Conservation (phyloP, 2,329 filamentous ascomycete species). For the Aureobasidium vineae region DNA sequence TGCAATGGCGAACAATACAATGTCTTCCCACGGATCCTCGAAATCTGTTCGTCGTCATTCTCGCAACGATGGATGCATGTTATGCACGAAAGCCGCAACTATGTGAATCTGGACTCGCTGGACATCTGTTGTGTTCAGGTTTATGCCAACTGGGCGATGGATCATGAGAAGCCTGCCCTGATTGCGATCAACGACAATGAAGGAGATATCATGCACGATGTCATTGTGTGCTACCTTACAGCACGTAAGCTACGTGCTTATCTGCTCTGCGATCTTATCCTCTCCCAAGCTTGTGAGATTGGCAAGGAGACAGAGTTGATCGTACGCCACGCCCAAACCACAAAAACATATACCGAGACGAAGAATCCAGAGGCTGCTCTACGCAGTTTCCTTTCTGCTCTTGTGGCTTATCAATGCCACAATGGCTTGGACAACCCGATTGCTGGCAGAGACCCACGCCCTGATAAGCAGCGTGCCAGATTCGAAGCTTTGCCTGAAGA, state of each 20-base stretch:
- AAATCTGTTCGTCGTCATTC: background rate
- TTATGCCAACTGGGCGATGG: constrained; percentile 2
- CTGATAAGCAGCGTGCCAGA: background rate
- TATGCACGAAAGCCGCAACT: background rate
- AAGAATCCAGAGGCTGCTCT: background rate
- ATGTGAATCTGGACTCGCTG: background rate
- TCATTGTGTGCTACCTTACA: background rate
- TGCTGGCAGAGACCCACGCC: background rate
- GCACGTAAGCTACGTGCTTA: background rate
- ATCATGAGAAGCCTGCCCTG: background rate
- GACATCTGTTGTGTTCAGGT: background rate
- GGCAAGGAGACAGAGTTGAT: background rate
- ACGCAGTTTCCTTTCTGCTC: background rate
- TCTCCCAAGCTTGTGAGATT: background rate
- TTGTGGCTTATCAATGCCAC: background rate
- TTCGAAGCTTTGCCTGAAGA: background rate
- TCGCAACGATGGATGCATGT: background rate
- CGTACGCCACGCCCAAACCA: background rate
- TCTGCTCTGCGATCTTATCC: background rate
- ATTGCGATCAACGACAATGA: background rate
- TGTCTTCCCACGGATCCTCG: background rate
- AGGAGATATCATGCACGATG: constrained; percentile 6
- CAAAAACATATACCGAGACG: background rate
- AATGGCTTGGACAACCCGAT: background rate
- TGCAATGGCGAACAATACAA: background rate